Conservation (phyloP, 169 alveolate species). For the Cyclospora cayetanensis region DNA sequence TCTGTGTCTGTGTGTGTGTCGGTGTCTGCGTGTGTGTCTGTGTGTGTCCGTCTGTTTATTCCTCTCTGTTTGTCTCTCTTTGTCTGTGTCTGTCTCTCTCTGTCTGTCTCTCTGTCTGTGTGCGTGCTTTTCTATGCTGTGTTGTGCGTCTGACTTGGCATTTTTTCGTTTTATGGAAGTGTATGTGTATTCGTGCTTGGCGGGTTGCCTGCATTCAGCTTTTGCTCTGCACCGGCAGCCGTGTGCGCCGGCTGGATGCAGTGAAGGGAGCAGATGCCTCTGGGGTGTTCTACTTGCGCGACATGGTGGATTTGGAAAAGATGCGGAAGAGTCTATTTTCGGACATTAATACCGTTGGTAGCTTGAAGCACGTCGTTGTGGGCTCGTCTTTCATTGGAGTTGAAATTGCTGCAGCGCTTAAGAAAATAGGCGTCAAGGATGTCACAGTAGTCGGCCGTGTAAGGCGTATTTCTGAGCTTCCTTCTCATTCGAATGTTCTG, state of each 20-base stretch:
- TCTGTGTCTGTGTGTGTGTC: not conserved
- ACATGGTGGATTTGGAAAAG: not conserved
- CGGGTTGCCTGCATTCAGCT: conserved; percentile 58
- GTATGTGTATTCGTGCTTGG: not conserved
- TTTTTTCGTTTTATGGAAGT: no score
- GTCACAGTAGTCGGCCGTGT: conserved; percentile 73
- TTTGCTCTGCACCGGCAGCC: conserved; percentile 69
- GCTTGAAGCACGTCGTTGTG: conserved; percentile 49
- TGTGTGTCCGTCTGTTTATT: not conserved
- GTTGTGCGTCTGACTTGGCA: not conserved
- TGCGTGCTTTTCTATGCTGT: not conserved
- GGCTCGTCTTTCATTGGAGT: conserved; percentile 76
- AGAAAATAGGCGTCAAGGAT: conserved; percentile 38
- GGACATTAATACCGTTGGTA: not conserved
- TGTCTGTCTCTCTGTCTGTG: not conserved
- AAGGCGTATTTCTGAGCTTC: not conserved
- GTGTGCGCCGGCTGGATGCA: conserved; percentile 23
- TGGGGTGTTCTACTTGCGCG: conserved; percentile 63
- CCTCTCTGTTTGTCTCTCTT: not conserved
- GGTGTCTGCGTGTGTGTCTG: not conserved
- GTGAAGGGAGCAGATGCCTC: conserved; percentile 16
- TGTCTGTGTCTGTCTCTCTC: not conserved
- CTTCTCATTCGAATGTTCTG: no score
- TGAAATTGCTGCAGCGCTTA: conserved; percentile 72
- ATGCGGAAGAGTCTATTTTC: not conserved